Base-by-base conservation (phyloP, 768 basidiomycete genomes). In the Mycena vulgaris region DNA sequence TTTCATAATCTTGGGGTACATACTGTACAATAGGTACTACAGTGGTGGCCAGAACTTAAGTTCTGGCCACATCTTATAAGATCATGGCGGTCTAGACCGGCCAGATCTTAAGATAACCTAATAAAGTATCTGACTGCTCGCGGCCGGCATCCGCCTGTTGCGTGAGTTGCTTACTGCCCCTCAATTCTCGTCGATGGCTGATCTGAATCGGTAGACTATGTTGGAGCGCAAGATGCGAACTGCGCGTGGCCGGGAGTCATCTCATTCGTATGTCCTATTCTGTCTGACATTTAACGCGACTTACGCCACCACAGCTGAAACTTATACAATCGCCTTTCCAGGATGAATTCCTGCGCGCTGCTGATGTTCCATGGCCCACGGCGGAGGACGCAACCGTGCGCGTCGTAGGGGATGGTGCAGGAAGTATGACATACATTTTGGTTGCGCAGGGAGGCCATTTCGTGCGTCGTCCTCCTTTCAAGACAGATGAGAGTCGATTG, bases 381-480 rank as follows among this genome's bases (percentile, higher is more conserved):
- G n/a, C n/a, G n/a, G n/a, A n/a, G n/a, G n/a, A n/a, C n/a, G n/a
- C n/a, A n/a, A n/a, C n/a, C n/a, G n/a, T n/a, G n/a, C n/a, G n/a
- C n/a, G n/a, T n/a, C n/a, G n/a, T n/a, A n/a, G n/a, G n/a, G n/a
- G n/a, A n/a, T n/a, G n/a, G n/a, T n/a, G n/a, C n/a, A n/a, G n/a
- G n/a, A n/a, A n/a, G n/a, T n/a, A n/a, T n/a, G n/a, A n/a, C n/a
- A n/a, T n/a, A 0, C 64, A 71, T 81, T 14, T 69, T 81, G 25
- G 37, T 81, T n/a, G 68, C 66, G 14, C 72, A 77, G 16, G 81
- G 75, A 6, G 81, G 81, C 0, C 82, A 82, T 75, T 77, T 81
- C 45, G 80, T 83, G 62, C 47, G 78, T 9, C 33, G 33, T 42
- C 49, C 7, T 30, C 13, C 17, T 3, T 19, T 17, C 30, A 53